Conservation (phyloP, 2,329 filamentous ascomycete species). For the Blumeriella jaapii region DNA sequence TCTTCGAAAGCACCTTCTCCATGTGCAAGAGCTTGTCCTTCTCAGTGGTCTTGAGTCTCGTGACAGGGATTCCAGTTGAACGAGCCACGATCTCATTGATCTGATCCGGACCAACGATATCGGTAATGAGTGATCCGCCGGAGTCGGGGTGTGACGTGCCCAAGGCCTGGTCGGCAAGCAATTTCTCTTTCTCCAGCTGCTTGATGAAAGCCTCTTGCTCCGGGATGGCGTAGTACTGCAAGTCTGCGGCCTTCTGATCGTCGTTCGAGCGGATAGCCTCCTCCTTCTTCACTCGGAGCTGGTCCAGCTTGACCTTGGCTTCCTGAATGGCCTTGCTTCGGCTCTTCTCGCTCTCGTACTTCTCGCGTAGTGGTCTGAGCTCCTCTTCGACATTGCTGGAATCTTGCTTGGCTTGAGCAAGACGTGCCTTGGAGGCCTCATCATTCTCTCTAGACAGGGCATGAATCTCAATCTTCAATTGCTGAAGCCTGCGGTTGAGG, state of each 20-base stretch:
- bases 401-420: conserved; percentile 76
- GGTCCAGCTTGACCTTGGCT: conserved; percentile 88
- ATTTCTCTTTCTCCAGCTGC: conserved; percentile 69
- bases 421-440: conserved; percentile 74
- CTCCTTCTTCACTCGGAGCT: conserved; percentile 81
- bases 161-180: conserved; percentile 62
- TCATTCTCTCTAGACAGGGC: conserved; percentile 90
- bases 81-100: conserved; percentile 97
- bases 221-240: conserved; percentile 95
- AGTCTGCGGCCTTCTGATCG: conserved; percentile 76
- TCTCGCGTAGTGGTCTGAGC: conserved; percentile 79
- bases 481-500: conserved; percentile 77
- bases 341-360: conserved; percentile 88
- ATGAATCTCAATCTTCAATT: conserved; percentile 95
- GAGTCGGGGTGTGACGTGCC: conserved; percentile 44
- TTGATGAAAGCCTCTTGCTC: conserved; percentile 77
- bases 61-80: conserved; percentile 98
- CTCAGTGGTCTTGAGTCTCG: conserved; percentile 83
- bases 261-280: conserved; percentile 85
- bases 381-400: conserved; percentile 93
- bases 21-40: conserved; percentile 98
- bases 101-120: conserved; percentile 90
- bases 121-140: conserved; percentile 69
- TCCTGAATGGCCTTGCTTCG: conserved; percentile 87
- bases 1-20: conserved; percentile 73